These are phyloP conservation scores for Ormosia emarginata DNA, from an alignment of 306 rosid genomes.

Conservation along the genomic window DNA sequence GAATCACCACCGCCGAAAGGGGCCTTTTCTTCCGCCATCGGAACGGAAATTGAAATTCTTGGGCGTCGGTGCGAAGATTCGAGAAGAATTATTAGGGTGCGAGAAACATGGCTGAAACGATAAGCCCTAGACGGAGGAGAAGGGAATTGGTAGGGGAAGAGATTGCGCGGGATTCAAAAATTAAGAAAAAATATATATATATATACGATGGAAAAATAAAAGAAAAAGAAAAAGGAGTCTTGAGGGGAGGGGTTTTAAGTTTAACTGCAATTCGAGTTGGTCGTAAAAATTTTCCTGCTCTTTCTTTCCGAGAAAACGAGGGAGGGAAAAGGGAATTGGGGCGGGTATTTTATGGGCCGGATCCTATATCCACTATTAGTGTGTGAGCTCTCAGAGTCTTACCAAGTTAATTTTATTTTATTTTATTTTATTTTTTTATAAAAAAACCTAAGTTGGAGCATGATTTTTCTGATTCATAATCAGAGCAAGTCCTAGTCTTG, in stretches of 20 bases:
- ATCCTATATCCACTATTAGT: not conserved
- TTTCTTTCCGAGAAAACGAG: conserved; percentile 33
- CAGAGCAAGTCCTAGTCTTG: no score
- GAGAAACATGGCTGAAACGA: conserved; percentile 18
- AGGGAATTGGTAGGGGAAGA: conserved; percentile 10
- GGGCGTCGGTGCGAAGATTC: conserved; percentile 32
- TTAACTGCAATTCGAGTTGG: conserved; percentile 22
- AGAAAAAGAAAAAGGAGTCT: conserved; percentile 20
- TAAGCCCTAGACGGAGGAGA: conserved; percentile 46
- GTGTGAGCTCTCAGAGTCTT: no score
- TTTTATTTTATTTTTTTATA: no score
- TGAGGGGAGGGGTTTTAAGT: conserved; percentile 17
- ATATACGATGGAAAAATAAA: not conserved
- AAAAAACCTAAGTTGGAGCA: no score
- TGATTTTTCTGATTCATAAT: no score
- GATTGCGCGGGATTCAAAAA: conserved; percentile 49
- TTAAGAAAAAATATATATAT: not conserved
- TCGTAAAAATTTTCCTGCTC: conserved; percentile 28
- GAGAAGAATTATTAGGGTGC: conserved; percentile 22
- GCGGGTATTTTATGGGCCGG: conserved; percentile 38
- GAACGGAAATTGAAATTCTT: conserved; percentile 5
- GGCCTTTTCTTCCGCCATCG: conserved; percentile 53
- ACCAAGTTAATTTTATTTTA: no score
- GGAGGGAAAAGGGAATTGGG: conserved; percentile 7
- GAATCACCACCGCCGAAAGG: conserved; percentile 37